Conservation (phyloP, 495 filamentous ascomycete species). For the Astrocystis sublimbata region DNA sequence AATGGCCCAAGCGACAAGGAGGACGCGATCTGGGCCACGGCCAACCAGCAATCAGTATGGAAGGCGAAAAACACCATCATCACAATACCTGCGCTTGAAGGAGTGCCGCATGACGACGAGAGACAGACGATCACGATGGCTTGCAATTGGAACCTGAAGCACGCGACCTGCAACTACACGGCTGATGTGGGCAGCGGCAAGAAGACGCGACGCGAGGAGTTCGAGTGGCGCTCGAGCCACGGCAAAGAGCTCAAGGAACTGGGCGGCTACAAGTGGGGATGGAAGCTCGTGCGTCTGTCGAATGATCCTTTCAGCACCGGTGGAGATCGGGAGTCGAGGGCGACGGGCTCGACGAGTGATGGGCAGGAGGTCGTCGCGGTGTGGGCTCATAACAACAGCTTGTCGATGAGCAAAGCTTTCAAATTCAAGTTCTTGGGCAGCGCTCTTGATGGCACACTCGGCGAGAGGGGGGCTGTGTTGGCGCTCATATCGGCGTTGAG, state of each 20-base stretch:
- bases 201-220: constrained; percentile 25
- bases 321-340: constrained; percentile 18
- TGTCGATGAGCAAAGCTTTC: constrained; percentile 24
- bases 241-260: constrained; percentile 27
- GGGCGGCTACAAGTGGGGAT: constrained; percentile 20
- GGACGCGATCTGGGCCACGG: constrained; percentile 27
- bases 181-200: constrained; percentile 27
- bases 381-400: constrained; percentile 19
- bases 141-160: background rate
- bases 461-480: constrained; percentile 24
- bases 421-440: constrained; percentile 32
- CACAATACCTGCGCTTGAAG: constrained; percentile 14
- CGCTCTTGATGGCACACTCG: constrained; percentile 28
- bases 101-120: background rate
- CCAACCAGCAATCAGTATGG: constrained; percentile 16
- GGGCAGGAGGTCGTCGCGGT: constrained; percentile 32
- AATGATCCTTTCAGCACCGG: constrained; percentile 11
- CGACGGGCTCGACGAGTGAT: constrained; percentile 26
- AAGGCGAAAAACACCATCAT: constrained; percentile 16
- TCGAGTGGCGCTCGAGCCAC: constrained; percentile 34
- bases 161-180: constrained; percentile 17
- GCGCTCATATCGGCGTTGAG: constrained; percentile 26
- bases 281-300: constrained; percentile 31
- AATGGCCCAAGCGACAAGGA: constrained; percentile 22
- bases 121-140: constrained; percentile 16